phyloP scores from a whole-genome alignment of 176 grass and related monocot genomes.

The Pontederia paniculata region DNA sequence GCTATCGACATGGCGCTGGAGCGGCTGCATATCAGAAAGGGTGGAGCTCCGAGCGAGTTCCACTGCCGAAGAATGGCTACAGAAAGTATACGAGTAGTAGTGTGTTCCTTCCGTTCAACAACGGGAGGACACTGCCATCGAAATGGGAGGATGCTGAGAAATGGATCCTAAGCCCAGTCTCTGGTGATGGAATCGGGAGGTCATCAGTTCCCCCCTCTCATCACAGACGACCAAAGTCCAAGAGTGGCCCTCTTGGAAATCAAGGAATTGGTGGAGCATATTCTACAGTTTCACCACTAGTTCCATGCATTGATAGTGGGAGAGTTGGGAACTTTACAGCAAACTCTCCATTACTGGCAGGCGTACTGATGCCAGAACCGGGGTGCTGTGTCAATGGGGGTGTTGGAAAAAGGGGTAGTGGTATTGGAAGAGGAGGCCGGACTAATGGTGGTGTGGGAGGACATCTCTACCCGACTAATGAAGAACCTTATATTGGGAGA shows the following conservation, averaged over 20 bases:
- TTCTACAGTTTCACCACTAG: constrained; percentile 38
- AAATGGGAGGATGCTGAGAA: constrained; percentile 99
- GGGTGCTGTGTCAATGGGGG: constrained; percentile 16
- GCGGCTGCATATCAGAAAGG: constrained; percentile 43
- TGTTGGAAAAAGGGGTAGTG: constrained; percentile 9
- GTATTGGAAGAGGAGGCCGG: background rate
- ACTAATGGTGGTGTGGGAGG: constrained; percentile 8
- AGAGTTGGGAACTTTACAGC: constrained; percentile 34
- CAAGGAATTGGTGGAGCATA: constrained; percentile 33
- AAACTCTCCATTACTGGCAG: constrained; percentile 67
- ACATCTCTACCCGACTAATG: background rate
- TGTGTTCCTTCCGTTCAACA: constrained; percentile 51
- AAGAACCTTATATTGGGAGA: constrained; percentile 24
- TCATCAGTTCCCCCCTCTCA: constrained; percentile 28
- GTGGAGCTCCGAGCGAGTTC: constrained; percentile 91
- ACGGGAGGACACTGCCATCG: constrained; percentile 69
- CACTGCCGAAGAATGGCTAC: constrained; percentile 35
- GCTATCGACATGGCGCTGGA: constrained; percentile 29
- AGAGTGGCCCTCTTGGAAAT: constrained; percentile 78
- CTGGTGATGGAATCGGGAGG: constrained; percentile 33
- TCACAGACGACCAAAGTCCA: constrained; percentile 49
- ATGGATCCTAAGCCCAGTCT: constrained; percentile 91
- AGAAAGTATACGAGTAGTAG: constrained; percentile 38
- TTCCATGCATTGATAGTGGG: constrained; percentile 40
- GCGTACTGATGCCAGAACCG: constrained; percentile 60